A percentile compares a stretch with the other conserved stretches of the same genome.
Conservation (phyloP, 2,329 filamentous ascomycete genomes). For the Thermothelomyces thermophilus region DNA sequence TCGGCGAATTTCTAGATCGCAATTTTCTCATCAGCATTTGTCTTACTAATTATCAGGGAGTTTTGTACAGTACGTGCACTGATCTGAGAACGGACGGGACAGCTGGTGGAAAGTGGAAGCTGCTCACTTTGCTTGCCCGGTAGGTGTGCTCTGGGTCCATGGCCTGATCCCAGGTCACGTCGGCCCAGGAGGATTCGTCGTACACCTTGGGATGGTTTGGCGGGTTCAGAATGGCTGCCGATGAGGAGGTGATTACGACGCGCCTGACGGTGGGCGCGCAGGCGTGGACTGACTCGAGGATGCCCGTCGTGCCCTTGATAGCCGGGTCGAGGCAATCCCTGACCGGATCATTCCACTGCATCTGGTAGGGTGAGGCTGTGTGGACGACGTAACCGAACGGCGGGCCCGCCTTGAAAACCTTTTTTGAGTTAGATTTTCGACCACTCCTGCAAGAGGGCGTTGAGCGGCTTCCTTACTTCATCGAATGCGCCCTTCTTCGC, state of each 20-base stretch:
- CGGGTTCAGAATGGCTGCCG: constrained; percentile 38
- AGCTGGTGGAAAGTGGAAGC: too few species aligned
- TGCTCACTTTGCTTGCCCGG: constrained; percentile 40
- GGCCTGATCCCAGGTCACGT: constrained; percentile 33
- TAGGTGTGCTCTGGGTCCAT: constrained; percentile 28
- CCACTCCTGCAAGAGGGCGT: background rate
- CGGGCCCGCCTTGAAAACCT: constrained; percentile 35
- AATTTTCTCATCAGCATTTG: background rate
- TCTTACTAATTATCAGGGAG: too few species aligned
- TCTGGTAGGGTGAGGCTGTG: constrained; percentile 68
- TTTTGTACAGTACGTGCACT: too few species aligned
- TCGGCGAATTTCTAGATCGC: constrained; percentile 50
- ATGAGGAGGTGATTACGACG: constrained; percentile 50
- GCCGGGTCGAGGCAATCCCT: constrained; percentile 49
- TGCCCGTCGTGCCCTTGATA: constrained; percentile 44
- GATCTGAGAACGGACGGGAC: too few species aligned
- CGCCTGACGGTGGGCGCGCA: constrained; percentile 50
- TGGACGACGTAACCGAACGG: constrained; percentile 69
- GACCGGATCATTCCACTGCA: constrained; percentile 48
- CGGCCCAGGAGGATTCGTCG: constrained; percentile 36
- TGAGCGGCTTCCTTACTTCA: constrained; percentile 31
- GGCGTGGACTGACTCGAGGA: constrained; percentile 42
- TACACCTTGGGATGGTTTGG: constrained; percentile 33
- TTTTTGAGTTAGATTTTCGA: background rate
- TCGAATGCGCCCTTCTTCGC: constrained; percentile 64